Evolutionary conservation across 306 rosid genomes (phyloP), one percentile per base, ranked within the genome.

Genomic region (Rubus parviflorus): DNA sequence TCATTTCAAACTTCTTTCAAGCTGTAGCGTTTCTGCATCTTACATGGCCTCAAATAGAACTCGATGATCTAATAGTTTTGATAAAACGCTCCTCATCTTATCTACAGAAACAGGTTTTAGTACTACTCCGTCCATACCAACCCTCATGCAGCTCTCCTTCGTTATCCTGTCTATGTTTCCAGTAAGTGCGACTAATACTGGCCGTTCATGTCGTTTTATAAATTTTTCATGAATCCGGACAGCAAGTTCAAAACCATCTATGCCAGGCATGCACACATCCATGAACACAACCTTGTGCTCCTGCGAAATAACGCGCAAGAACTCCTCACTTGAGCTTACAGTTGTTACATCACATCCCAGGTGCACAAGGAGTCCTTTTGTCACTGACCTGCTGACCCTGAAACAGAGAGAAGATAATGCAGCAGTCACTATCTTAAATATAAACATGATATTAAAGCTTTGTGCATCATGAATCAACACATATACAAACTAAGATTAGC

Each of bases 41-140:
- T 81, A 86, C 83, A 86, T 73, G 40, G 89, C 84, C 80, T 89
- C 95, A 52, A 84, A 92, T 35, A 90, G 86, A 82, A 92, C 85
- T 25, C 91, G 86, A 19, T 86, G 88, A 75, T 92, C 97, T n/a
- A 92, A 76, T 15, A 94, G 88, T 74, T 90, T 93, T 4, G 90
- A 84, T 57, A 94, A 83, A 76, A 87, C 88, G 64, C 83, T 82
- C 81, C 93, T 85, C 98, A 94, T 92, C 80, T 92, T 94, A 79
- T 94, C 98, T 61, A 94, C 89, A 12, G 97, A 90, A 76, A 94
- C 87, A 37, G 97, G 97, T 82, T 94, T 94, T 54, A 85, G 85
- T 77, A 94, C 64, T 53, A 94, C 85, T 72, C 98, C 97, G 66
- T 90, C 84, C 86, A 94, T 86, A 72, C 97, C 98, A 58, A 86